Evolutionary conservation across 2,329 filamentous ascomycete species (phyloP), one percentile per base, ranked within the genome.

Genomic region (Aspergillus piperis): DNA sequence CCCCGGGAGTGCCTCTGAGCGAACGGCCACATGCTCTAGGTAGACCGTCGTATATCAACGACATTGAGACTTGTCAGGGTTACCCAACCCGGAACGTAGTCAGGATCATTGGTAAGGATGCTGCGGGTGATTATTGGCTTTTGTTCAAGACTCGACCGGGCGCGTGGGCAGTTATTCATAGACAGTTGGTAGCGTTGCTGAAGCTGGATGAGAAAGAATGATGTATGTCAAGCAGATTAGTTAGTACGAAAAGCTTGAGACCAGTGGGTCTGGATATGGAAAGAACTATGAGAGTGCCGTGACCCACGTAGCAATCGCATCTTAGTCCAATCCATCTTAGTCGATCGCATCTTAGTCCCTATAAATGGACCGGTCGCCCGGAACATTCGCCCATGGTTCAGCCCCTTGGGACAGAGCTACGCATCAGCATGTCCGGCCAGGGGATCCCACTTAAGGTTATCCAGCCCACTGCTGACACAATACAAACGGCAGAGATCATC

Each of bases 71-170:
- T 8, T 52, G 39, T 42, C 15, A 25, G 21, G 32, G 44, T 13
- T 61, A 58, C 11, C 19, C 57, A 5, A 59, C 55, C 1, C 30
- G 58, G 62, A 66, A 67, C 52, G 59, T 71, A 13, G 58, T 61
- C 1, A 63, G 64, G 47, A 69, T 69, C 3, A 67, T 74, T 48
- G 75, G 75, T 10, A 75, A 74, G 57, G 75, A 77, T 59, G 55
- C 60, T 1, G 57, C 58, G 5, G 74, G 71, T 0, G 73, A 75
- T 58, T 74, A 69, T 52, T 76, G 75, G 74, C 38, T 76, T 23
- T 60, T 53, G 10, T 69, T 58, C 23, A 61, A 56, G 13, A 47
- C 69, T 36, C 65, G 64, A 5, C 54, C 54, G n/a, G 70, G 62
- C 3, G 58, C 62, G 7, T 74, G 71, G 72, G 60, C 49, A 11